Evolutionary conservation across 495 filamentous ascomycete species (phyloP), one percentile per base, ranked within the genome.

Genomic region (Talaromyces thailandensis): DNA sequence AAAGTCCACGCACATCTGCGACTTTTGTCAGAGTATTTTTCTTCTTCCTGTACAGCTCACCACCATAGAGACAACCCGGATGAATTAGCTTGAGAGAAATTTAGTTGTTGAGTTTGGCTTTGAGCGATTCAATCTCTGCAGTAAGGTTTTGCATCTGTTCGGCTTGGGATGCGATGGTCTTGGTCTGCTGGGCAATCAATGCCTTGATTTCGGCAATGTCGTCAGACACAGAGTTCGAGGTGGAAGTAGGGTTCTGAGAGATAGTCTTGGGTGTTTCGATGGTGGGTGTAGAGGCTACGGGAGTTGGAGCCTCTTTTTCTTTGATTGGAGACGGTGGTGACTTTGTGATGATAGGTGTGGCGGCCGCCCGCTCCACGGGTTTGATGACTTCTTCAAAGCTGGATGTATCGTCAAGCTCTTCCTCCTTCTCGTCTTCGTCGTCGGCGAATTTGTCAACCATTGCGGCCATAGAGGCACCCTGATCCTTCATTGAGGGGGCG

Each of bases 391-490:
- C 89, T 69, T 96, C 89, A 68, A 96, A 96, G 74, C 86, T 89
- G 4, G 89, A 92, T 12, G 82, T 80, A 52, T 91, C 89, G 57
- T 87, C 84, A 3, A 85, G 83, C 5, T 76, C 79, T 8, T 83
- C 77, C 12, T 76, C 77, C 12, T 75, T 75, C 11, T 82, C 83
- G 21, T 83, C 85, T 24, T 83, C 84, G 16, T 89, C 75, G 69
- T 95, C 92, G 59, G 90, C 85, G 70, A 88, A 96, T 74, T 92
- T 96, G 69, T 82, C 83, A 1, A 93, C 92, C 78, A 92, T 84
- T 58, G 84, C 84, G 29, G 89, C 85, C 75, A 97, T 93, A 0
- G 91, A 93, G 58, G 80, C 81, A 66, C 91, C 91, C 77, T 92
- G 92, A 63, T 94, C 90, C 64, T 86, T 86, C 78, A 92, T 85